Conservation (phyloP, 768 basidiomycete species). For the Mycena chlorophos region DNA sequence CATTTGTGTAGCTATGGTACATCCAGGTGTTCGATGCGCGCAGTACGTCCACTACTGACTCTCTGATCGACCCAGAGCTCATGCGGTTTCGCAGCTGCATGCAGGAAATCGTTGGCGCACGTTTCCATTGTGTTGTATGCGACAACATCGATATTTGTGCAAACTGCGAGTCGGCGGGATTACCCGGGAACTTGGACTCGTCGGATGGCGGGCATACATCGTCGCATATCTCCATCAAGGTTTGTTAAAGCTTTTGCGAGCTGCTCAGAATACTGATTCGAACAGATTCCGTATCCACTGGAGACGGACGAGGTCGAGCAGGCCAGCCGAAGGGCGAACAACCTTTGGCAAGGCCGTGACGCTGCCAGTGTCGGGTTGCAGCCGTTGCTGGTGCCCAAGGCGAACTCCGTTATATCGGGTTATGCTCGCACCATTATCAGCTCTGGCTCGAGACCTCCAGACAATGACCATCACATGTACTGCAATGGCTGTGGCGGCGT, state of each 20-base stretch:
- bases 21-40: constrained; percentile 81
- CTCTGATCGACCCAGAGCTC: neutral
- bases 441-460: constrained; percentile 38
- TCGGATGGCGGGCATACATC: constrained; percentile 77
- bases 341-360: constrained; percentile 77
- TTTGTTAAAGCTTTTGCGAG: constrained; percentile 26
- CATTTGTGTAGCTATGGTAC: constrained; percentile 58
- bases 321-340: constrained; percentile 71
- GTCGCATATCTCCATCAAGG: constrained; percentile 94
- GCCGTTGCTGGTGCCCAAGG: constrained; percentile 43
- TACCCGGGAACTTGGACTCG: constrained; percentile 80
- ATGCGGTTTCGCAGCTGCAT: constrained; percentile 59
- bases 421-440: constrained; percentile 72
- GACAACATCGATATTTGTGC: constrained; percentile 82
- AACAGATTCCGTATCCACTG: constrained; percentile 88
- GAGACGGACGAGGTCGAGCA: constrained; percentile 67
- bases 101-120: constrained; percentile 86
- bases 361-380: constrained; percentile 57
- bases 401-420: constrained; percentile 60
- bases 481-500: constrained; percentile 68
- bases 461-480: constrained; percentile 55
- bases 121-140: constrained; percentile 92
- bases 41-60: constrained; percentile 58
- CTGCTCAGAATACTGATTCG: constrained; percentile 5
- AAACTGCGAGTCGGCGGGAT: constrained; percentile 83